Base-by-base conservation (phyloP, 148 eudicot species). In the Tetragonia tetragonoides region DNA sequence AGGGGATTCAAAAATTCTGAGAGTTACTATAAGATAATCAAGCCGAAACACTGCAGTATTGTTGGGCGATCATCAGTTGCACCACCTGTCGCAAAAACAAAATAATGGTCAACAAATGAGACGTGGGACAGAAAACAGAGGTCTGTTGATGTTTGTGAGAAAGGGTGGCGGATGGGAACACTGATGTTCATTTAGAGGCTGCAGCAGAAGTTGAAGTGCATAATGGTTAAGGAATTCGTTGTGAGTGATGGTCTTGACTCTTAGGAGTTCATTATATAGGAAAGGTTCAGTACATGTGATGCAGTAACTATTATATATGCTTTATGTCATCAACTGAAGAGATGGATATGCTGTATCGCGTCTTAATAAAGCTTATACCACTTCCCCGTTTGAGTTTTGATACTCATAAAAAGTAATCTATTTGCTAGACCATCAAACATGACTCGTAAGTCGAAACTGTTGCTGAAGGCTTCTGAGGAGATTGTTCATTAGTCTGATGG, bases 291-390 rank as follows among this genome's bases (percentile, higher is more conserved):
- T 10, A 92, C 87, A 81, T 88, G 92, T 77, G 80, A 81, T 20
- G 79, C 69, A 38, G 61, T 17, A 66, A 44, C 83, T 37, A 83
- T 69, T 9, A 81, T 71, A 65, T 95, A 97, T 84, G 93, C 91
- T 56, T 95, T 95, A 79, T 95, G 97, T 79, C 94, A 82, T 56
- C 91, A 65, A 44, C 89, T 60, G 91, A 88, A 79, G 94, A 88
- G 62, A 86, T 89, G 4, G 85, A 93, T 92, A 97, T 93, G 84
- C 62, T 54, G 11, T 72, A 8, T 74, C 49, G 40, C 24, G 23
- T 56, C 38, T 34, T 42, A 49, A 2, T 61, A 68, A n/a, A n/a
- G n/a, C n/a, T n/a, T n/a, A n/a, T n/a, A n/a, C n/a, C n/a, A n/a
- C n/a, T n/a, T n/a, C n/a, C n/a, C n/a, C n/a, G n/a, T n/a, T n/a